Base-by-base conservation (phyloP, 192 early-diverging fungal genomes). In the Linnemannia exigua region DNA sequence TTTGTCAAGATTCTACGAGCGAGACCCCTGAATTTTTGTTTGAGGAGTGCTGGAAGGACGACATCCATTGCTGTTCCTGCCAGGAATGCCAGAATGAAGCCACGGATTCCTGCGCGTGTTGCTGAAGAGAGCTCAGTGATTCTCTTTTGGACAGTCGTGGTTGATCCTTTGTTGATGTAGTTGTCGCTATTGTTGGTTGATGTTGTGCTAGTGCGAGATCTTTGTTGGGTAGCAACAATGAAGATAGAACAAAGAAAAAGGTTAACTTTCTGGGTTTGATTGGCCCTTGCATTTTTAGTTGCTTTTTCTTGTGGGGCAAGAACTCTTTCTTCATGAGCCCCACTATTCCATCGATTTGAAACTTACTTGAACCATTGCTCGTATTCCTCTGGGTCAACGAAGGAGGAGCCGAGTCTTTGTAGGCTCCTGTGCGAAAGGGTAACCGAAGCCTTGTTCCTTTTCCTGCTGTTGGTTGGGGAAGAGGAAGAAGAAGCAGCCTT, bases 91-190 rank as follows among this genome's bases (percentile, higher is more conserved):
- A 72, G 46, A 0, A 72, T 7, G 71, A 84, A 84, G 3, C 75
- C 82, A 48, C 82, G 77, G 35, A 84, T 15, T 35, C 68, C 82
- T 20, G 75, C 67, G 20, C 75, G 69, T 38, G 82, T 79, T 16
- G 82, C 82, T 15, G 70, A 63, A 28, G 77, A 61, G 3, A 79
- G 25, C 6, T 47, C 46, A 19, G 25, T 38, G 47, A 63, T 25
- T 50, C 2, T 63, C 31, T 11, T 50, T 44, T 44, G 41, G 41
- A 44, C n/a, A n/a, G n/a, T n/a, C n/a, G 41, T 44, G 41, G 41
- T 63, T n/a, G n/a, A n/a, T n/a, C n/a, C n/a, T n/a, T 7, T 33
- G 0, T 14, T 63, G 75, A 12, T 76, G 75, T n/a, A 19, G 41
- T n/a, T 41, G 66, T 20, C 46, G 31, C 25, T 31, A 22, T 14